A percentile compares a stretch with the other conserved stretches of the same genome.
These are phyloP conservation scores for Cadophora gregata DNA, from an alignment of 2,329 filamentous ascomycete species.

Conservation along the genomic window DNA sequence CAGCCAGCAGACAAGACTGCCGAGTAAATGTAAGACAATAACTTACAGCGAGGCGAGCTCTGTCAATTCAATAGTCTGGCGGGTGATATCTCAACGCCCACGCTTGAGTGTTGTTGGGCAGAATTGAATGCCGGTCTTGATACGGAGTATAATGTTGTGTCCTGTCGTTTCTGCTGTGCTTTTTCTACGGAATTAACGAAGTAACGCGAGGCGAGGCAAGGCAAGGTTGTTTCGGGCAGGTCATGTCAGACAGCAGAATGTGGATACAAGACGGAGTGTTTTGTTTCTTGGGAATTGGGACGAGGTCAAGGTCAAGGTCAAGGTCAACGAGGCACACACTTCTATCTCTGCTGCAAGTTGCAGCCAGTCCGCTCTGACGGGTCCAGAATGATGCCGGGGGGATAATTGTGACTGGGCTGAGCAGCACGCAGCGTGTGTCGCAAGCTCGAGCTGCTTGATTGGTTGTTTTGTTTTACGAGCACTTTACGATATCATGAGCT, in stretches of 20 bases:
- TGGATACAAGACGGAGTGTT: not conserved
- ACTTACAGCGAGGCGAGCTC: not conserved
- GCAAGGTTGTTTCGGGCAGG: slow-evolving; percentile 8
- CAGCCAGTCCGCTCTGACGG: slow-evolving; percentile 11
- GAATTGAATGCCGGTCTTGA: not conserved
- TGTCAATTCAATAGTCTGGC: not conserved
- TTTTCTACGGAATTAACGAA: not conserved
- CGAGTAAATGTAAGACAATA: not conserved
- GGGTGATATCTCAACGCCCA: slow-evolving; percentile 9
- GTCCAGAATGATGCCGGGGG: not conserved
- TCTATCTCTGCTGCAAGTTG: not conserved
- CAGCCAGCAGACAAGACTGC: slow-evolving; percentile 8
- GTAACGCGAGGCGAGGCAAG: not conserved
- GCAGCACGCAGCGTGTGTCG: slow-evolving; percentile 3
- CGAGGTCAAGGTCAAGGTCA: not conserved
- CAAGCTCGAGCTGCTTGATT: slow-evolving; percentile 9
- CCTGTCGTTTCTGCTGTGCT: not conserved
- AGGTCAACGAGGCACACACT: not conserved
- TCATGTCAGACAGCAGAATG: slow-evolving; percentile 1
- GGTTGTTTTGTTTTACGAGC: slow-evolving; percentile 8
- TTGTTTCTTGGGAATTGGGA: not conserved
- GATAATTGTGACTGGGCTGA: slow-evolving; percentile 13
- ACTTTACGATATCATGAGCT: not conserved
- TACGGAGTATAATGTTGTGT: not conserved
- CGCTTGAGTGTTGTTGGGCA: not conserved